Evolutionary conservation across 2,329 filamentous ascomycete genomes (phyloP), one percentile per base, ranked within the genome.

Genomic region (Cladosporium sp.): DNA sequence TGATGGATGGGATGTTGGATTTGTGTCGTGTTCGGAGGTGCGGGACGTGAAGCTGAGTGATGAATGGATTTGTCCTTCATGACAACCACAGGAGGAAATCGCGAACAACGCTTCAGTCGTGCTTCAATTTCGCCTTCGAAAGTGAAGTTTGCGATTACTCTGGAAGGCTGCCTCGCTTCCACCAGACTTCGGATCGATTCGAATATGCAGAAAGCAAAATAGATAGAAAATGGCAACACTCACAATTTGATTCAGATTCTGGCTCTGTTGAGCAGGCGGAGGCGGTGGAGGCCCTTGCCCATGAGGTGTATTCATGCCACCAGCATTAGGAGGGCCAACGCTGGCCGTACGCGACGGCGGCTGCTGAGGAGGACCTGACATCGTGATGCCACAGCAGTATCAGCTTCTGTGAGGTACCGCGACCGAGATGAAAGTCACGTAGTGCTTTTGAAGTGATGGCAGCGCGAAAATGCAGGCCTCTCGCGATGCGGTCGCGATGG

Each of bases 191-290:
- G 22, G 36, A 19, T 39, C 19, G 36, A 15, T 39, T 52, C 30
- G 15, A 19, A 17, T 22, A 12, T 17, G 12, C 15, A 19, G 15
- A 39, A 39, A 9, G 36, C 19, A 39, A 19, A 27, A 27, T 5
- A 27, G 22, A 27, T 5, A 27, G 5, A 9, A 27, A 27, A 9
- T 27, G 4, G 22, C 22, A 27, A 27, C 20, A 76, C 91, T 80
- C 79, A 96, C 92, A 70, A 97, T 97, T 61, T 96, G 90, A 63
- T 97, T 97, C 1, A 96, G 71, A 65, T 96, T 95, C 63, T 95
- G 89, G 56, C 92, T 89, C 2, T 89, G 84, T 69, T 42, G 74
- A 65, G 52, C 75, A 68, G 60, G 70, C 55, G 52, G 69, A 53
- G 77, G 70, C 53, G 75, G 70, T 37, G 71, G 72, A 19, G 47